A percentile compares a stretch with the other conserved stretches of the same genome.
Conservation (phyloP, 495 filamentous ascomycete genomes). For the Penicillium goetzii region DNA sequence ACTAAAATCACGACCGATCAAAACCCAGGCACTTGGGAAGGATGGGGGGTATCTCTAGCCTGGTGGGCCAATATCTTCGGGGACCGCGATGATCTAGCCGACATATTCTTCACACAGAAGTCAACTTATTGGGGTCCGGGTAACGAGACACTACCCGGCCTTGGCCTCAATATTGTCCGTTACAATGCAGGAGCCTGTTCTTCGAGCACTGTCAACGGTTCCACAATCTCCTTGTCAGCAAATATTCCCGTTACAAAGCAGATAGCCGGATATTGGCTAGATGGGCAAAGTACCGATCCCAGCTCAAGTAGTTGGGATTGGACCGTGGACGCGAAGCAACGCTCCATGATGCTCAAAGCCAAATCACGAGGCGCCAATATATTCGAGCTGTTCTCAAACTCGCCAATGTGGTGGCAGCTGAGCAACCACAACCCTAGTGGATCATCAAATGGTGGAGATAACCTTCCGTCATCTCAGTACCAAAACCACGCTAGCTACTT, state of each 20-base stretch:
- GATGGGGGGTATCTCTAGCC: background rate
- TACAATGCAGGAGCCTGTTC: background rate
- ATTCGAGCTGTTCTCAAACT: background rate
- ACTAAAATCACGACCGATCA: background rate
- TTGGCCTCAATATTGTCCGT: background rate
- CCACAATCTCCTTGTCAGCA: background rate
- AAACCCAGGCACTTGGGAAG: background rate
- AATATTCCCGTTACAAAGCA: background rate
- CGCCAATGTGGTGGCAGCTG: background rate
- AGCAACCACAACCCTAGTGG: background rate
- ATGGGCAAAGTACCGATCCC: background rate
- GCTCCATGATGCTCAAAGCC: background rate
- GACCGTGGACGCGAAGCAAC: background rate
- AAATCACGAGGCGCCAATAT: background rate
- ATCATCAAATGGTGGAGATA: background rate
- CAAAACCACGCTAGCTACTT: background rate
- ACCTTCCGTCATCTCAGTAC: background rate
- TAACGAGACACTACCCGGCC: background rate
- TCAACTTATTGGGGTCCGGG: background rate
- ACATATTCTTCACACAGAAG: background rate
- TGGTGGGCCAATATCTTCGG: background rate
- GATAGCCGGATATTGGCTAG: background rate
- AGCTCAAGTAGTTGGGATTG: background rate
- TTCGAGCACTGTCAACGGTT: background rate
- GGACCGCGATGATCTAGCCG: background rate